Percentiles rank a stretch among this genome's conserved stretches.
Conservation (phyloP, 768 basidiomycete species). For the Phanerochaete sordida region DNA sequence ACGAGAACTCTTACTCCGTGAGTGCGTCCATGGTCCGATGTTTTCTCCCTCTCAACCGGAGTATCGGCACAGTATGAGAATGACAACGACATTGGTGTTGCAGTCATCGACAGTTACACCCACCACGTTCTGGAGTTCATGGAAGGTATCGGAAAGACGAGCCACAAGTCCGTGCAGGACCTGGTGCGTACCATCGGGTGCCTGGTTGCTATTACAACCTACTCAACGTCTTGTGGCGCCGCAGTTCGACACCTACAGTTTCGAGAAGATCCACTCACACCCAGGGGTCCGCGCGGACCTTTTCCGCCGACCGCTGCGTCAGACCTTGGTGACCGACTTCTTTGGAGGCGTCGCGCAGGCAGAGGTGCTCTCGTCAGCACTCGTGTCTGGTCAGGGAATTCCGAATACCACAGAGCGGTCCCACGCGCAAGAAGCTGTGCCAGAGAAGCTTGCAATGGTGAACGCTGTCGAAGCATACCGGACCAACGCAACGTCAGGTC, state of each 20-base stretch:
- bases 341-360: slow-evolving; percentile 82
- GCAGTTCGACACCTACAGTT: slow-evolving; percentile 81
- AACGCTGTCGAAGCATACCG: background rate
- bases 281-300: slow-evolving; percentile 88
- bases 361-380: slow-evolving; percentile 44
- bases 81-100: slow-evolving; percentile 91
- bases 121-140: slow-evolving; percentile 90
- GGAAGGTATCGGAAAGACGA: slow-evolving; percentile 92
- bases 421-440: background rate
- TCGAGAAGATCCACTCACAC: slow-evolving; percentile 71
- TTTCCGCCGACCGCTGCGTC: slow-evolving; percentile 63
- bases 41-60: background rate
- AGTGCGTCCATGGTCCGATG: slow-evolving; percentile 20
- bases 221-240: background rate
- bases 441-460: background rate
- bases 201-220: background rate
- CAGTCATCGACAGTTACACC: slow-evolving; percentile 93
- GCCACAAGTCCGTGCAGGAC: slow-evolving; percentile 73
- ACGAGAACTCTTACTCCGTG: slow-evolving; percentile 93
- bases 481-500: too few species aligned
- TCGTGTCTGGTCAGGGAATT: background rate
- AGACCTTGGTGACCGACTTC: slow-evolving; percentile 61
- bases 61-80: slow-evolving; percentile 67
- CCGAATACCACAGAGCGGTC: background rate
- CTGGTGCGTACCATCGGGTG: slow-evolving; percentile 51